phyloP scores from a whole-genome alignment of 2,329 filamentous ascomycete genomes.

The Ceratocystis lukuohia region DNA sequence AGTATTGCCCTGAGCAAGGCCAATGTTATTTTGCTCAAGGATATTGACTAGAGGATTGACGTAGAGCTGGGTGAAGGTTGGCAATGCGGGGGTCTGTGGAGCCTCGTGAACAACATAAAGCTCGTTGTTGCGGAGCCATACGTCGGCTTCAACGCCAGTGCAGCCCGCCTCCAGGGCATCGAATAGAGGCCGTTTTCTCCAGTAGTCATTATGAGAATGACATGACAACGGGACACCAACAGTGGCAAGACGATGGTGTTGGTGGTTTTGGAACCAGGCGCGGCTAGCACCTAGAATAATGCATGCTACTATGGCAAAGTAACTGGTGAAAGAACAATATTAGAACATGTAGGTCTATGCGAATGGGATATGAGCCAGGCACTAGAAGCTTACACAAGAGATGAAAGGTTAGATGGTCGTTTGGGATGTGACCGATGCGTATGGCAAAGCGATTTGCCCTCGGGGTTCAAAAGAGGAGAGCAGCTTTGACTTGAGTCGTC shows the following conservation, averaged over 20 bases:
- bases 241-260: conserved; percentile 24
- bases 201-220: conserved; percentile 62
- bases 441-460: too few species aligned
- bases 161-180: conserved; percentile 48
- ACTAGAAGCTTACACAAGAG: neutral
- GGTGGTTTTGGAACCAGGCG: neutral
- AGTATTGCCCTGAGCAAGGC: conserved; percentile 30
- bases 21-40: conserved; percentile 37
- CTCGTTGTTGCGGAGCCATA: conserved; percentile 44
- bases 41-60: conserved; percentile 49
- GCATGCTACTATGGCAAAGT: conserved; percentile 1
- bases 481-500: too few species aligned
- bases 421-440: too few species aligned
- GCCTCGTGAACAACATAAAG: conserved; percentile 48
- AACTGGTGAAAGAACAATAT: neutral
- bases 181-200: conserved; percentile 48
- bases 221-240: conserved; percentile 37
- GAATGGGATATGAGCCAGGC: neutral
- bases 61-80: conserved; percentile 50
- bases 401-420: too few species aligned
- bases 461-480: too few species aligned
- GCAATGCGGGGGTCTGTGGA: conserved; percentile 29
- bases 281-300: conserved; percentile 1
- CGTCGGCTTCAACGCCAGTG: conserved; percentile 54
- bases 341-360: neutral